These are phyloP conservation scores for Cadophora luteo-olivacea DNA, from an alignment of 2,329 filamentous ascomycete genomes.

Conservation along the genomic window DNA sequence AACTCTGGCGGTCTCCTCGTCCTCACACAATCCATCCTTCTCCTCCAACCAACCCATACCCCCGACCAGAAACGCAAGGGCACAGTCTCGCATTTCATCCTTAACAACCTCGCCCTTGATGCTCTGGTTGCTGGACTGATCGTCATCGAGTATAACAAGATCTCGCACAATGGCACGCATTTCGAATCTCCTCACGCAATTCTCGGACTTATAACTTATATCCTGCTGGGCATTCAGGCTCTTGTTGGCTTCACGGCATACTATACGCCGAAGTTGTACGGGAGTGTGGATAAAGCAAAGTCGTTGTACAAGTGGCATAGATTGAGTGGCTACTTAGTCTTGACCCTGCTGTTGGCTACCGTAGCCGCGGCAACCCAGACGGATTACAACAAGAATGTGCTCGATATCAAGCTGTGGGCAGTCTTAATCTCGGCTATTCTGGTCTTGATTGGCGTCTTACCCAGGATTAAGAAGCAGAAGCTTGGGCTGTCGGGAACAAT, in stretches of 20 bases:
- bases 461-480: slow-evolving; percentile 84
- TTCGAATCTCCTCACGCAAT: slow-evolving; percentile 84
- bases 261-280: slow-evolving; percentile 76
- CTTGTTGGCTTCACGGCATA: slow-evolving; percentile 84
- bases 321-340: slow-evolving; percentile 73
- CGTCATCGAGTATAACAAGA: slow-evolving; percentile 86
- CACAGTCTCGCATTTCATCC: slow-evolving; percentile 67
- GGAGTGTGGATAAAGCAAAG: slow-evolving; percentile 81
- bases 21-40: slow-evolving; percentile 78
- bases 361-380: slow-evolving; percentile 79
- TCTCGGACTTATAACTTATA: slow-evolving; percentile 78
- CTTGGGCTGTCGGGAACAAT: slow-evolving; percentile 60
- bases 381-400: slow-evolving; percentile 69
- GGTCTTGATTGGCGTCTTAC: slow-evolving; percentile 73
- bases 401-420: slow-evolving; percentile 80
- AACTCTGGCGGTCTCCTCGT: slow-evolving; percentile 72
- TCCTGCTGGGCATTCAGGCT: slow-evolving; percentile 74
- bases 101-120: slow-evolving; percentile 68
- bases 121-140: slow-evolving; percentile 66
- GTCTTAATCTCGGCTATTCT: slow-evolving; percentile 70
- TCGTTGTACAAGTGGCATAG: slow-evolving; percentile 91
- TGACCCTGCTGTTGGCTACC: slow-evolving; percentile 75
- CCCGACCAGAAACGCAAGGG: slow-evolving; percentile 72
- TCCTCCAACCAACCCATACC: slow-evolving; percentile 87
- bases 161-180: slow-evolving; percentile 68